phyloP scores from a whole-genome alignment of 2,329 filamentous ascomycete genomes.

The Septoria petroselini region DNA sequence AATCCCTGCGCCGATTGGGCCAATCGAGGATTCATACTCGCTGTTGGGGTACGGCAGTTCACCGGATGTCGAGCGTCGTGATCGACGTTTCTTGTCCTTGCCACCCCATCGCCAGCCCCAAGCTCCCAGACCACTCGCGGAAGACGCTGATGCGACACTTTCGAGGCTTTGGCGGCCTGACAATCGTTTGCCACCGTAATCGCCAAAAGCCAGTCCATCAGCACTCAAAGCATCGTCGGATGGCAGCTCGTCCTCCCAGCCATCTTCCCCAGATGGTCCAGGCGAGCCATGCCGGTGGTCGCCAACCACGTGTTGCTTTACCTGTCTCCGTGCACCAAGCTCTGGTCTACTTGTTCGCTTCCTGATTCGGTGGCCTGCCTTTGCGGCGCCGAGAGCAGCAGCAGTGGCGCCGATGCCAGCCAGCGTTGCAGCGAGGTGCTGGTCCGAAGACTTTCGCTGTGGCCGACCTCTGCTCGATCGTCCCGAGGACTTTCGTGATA shows the following conservation, averaged over 20 bases:
- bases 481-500: constrained; percentile 27
- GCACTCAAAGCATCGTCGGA: constrained; percentile 55
- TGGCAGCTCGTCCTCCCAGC: constrained; percentile 55
- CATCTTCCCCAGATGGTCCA: constrained; percentile 49
- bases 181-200: constrained; percentile 39
- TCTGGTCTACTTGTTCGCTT: constrained; percentile 31
- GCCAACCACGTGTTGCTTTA: constrained; percentile 15
- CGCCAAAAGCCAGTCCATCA: constrained; percentile 61
- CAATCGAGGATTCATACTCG: constrained; percentile 39
- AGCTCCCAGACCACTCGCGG: constrained; percentile 46
- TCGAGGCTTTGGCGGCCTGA: constrained; percentile 48
- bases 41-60: constrained; percentile 19
- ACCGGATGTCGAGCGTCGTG: constrained; percentile 16
- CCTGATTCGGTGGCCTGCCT: constrained; percentile 35
- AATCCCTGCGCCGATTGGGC: constrained; percentile 36
- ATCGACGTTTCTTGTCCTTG: constrained; percentile 46
- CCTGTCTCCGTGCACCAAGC: constrained; percentile 27
- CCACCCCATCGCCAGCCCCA: constrained; percentile 62
- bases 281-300: constrained; percentile 26
- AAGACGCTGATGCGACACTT: constrained; percentile 53
- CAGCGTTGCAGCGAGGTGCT: constrained; percentile 48
- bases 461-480: constrained; percentile 21
- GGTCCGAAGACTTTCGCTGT: constrained; percentile 43
- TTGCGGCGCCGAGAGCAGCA: constrained; percentile 47
- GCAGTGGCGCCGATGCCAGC: constrained; percentile 49